These are phyloP conservation scores for Phytophthora crassamura DNA, from an alignment of 352 stramenopile genomes.

Conservation along the genomic window DNA sequence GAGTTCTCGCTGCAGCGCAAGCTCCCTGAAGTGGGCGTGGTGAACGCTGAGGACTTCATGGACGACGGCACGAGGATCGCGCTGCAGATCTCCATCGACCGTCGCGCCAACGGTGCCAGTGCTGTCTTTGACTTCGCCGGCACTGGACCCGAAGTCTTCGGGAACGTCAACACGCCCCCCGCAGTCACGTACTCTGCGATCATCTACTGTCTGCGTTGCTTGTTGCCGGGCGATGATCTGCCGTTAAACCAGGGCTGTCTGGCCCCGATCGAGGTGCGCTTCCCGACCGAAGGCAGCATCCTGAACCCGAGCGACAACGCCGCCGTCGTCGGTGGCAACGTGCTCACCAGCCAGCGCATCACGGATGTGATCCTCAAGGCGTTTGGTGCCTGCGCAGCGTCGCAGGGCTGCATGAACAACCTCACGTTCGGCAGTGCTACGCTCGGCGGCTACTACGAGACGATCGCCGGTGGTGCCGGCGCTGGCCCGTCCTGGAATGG, in stretches of 20 bases:
- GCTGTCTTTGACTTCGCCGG: constrained; percentile 98
- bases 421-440: constrained; percentile 97
- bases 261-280: constrained; percentile 96
- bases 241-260: constrained; percentile 98
- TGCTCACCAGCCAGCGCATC: constrained; percentile 97
- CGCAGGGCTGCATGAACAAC: constrained; percentile 99
- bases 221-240: constrained; percentile 94
- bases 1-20: constrained; percentile 88
- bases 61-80: constrained; percentile 98
- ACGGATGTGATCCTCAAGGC: constrained; percentile 98
- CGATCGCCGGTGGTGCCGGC: constrained; percentile 97
- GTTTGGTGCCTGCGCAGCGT: constrained; percentile 96
- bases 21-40: constrained; percentile 83
- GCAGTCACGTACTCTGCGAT: constrained; percentile 98
- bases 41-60: constrained; percentile 98
- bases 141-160: constrained; percentile 97
- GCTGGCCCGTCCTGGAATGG: constrained; percentile 97
- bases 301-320: constrained; percentile 96
- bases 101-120: constrained; percentile 76
- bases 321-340: constrained; percentile 98
- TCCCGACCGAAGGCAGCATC: constrained; percentile 92
- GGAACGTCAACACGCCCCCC: constrained; percentile 98
- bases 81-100: constrained; percentile 96
- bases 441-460: constrained; percentile 98
- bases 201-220: constrained; percentile 98